A percentile compares a stretch with the other conserved stretches of the same genome.
These are phyloP conservation scores for Sarcodon aspratus DNA, from an alignment of 768 basidiomycete genomes.

Conservation along the genomic window DNA sequence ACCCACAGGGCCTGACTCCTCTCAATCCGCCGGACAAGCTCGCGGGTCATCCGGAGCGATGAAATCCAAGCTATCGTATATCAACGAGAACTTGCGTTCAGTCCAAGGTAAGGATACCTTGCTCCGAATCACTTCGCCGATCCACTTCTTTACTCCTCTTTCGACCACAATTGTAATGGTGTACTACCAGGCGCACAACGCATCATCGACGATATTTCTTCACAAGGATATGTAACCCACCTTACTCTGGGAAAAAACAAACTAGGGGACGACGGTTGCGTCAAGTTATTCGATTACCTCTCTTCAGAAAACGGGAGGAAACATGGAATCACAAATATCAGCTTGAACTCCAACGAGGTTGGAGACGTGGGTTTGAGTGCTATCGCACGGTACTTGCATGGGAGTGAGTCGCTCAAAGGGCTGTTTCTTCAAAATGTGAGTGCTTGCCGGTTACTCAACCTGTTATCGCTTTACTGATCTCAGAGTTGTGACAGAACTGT, in stretches of 20 bases:
- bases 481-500: conserved; percentile 20
- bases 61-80: no score
- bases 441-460: conserved; percentile 1
- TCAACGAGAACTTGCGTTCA: no score
- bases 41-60: no score
- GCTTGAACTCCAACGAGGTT: conserved; percentile 44
- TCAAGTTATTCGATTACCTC: conserved; percentile 42
- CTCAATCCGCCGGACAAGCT: no score
- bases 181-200: conserved; percentile 32
- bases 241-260: conserved; percentile 44
- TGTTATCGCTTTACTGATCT: background rate
- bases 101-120: no score
- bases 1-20: no score
- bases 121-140: no score
- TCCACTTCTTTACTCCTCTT: no score
- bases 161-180: no score
- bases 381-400: conserved; percentile 38
- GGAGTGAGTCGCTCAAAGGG: conserved; percentile 33
- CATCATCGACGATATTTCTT: conserved; percentile 34
- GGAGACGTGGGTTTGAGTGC: conserved; percentile 42
- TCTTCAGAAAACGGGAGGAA: conserved; percentile 32
- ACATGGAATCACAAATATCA: conserved; percentile 41
- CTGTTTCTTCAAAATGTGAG: conserved; percentile 50
- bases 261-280: conserved; percentile 47
- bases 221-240: conserved; percentile 36